Evolutionary conservation across 1,284 basidiomycete genomes (phyloP), one percentile per base, ranked within the genome.

Genomic region (Psilocybe mexicana): DNA sequence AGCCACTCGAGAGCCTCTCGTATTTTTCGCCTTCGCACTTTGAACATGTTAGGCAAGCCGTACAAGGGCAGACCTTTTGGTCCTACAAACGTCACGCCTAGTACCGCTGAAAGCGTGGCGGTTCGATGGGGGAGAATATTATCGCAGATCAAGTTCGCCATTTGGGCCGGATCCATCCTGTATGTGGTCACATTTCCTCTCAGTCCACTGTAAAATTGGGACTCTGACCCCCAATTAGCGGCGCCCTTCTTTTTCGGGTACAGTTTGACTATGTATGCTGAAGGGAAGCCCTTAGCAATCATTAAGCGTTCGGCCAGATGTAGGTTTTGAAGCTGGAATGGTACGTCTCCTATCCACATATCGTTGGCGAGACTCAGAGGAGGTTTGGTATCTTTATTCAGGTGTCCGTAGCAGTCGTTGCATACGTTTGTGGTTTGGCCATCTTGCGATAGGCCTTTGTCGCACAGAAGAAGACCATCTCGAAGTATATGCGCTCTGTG

Each of bases 121-220:
- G 58, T 7, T 2, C 61, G 63, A 1, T 55, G 53, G 0, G 35
- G 72, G 72, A 46, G 70, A 57, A 0, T 70, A 40, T 0, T 62
- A 46, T 0, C 72, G 72, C 2, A 68, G 57, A 74, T n/a, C 69
- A 76, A 73, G 2, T 52, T 25, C 1, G 62, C 57, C 0, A 76
- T 64, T 8, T 62, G 64, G 0, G 58, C 40, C 2, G 61, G 64
- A 54, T 76, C 69, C 0, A 72, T 60, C 2, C 52, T 52, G 59
- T 71, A 76, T 1, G 69, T 70, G 0, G 66, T 71, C 0, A 78
- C 72, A 52, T 71, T 78, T 10, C 76, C 76, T 43, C 63, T 60
- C 50, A 76, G 56, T 0, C 61, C 72, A 24, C 45, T 55, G 30
- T 75, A 68, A 28, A 74, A 43, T 2, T 48, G 55, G 7, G 18